A percentile compares a stretch with the other conserved stretches of the same genome.
Conservation (phyloP, 768 basidiomycete species). For the Suillus weaverae region DNA sequence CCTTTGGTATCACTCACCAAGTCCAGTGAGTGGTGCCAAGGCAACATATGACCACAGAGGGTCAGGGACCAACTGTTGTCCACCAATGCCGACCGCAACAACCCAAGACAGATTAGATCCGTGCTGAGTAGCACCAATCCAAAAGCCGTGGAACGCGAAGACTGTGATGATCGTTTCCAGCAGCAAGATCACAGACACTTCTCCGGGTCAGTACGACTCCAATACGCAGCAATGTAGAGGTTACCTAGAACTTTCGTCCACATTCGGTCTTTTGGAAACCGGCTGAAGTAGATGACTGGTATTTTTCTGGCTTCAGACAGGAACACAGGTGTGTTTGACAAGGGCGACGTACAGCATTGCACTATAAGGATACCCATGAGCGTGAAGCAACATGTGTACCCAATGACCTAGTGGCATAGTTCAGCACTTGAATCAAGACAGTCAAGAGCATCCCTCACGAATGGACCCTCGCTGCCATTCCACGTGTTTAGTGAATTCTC, state of each 20-base stretch:
- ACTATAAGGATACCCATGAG: conserved; percentile 18
- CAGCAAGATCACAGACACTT: conserved; percentile 15
- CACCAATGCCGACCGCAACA: conserved; percentile 6
- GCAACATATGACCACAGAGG: conserved; percentile 13
- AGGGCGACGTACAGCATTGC: conserved; percentile 14
- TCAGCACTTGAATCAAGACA: neutral
- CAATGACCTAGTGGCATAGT: conserved; percentile 10
- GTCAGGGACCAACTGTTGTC: conserved; percentile 1
- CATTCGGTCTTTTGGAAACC: conserved; percentile 16
- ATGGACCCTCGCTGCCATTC: conserved; percentile 12
- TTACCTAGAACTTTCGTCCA: conserved; percentile 18
- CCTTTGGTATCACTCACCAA: conserved; percentile 16
- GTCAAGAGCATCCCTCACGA: conserved; percentile 7
- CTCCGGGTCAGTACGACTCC: neutral
- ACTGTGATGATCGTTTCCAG: conserved; percentile 19
- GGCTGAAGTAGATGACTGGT: conserved; percentile 21
- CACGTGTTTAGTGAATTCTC: neutral
- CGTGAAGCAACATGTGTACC: conserved; percentile 16
- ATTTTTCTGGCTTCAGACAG: neutral
- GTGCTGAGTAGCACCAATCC: conserved; percentile 3
- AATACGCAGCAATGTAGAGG: neutral
- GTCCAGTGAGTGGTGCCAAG: conserved; percentile 12
- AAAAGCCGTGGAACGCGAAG: conserved; percentile 16
- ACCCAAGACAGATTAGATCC: conserved; percentile 13
- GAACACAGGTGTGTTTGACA: too few relatives aligned